These are phyloP conservation scores for Cercospora sp. DNA, from an alignment of 2,329 filamentous ascomycete genomes.

Conservation along the genomic window DNA sequence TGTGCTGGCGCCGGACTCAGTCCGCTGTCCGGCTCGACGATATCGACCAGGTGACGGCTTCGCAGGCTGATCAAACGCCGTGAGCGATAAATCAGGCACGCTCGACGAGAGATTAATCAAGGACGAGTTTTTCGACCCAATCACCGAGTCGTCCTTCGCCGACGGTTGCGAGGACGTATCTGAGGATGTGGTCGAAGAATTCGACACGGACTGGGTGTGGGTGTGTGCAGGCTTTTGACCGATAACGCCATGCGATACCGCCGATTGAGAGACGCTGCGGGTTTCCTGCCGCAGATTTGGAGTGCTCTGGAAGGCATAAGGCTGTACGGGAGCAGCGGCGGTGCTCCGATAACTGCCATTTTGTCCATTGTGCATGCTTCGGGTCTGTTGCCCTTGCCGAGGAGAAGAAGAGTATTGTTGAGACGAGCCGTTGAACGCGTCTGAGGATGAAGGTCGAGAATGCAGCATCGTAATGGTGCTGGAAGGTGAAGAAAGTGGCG, in stretches of 20 bases:
- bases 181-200: conserved; percentile 55
- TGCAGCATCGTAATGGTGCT: conserved; percentile 54
- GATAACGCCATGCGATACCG: conserved; percentile 32
- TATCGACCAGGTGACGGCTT: conserved; percentile 83
- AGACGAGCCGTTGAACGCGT: conserved; percentile 48
- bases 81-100: conserved; percentile 58
- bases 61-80: conserved; percentile 54
- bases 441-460: conserved; percentile 46
- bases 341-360: conserved; percentile 46
- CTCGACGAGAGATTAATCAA: conserved; percentile 53
- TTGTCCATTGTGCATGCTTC: conserved; percentile 47
- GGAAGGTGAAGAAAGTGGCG: conserved; percentile 50
- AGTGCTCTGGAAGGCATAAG: conserved; percentile 53
- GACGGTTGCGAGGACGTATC: conserved; percentile 41
- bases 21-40: conserved; percentile 61
- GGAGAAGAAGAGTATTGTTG: conserved; percentile 41
- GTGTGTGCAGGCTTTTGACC: conserved; percentile 41
- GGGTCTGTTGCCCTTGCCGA: conserved; percentile 45
- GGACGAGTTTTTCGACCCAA: conserved; percentile 37
- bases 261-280: conserved; percentile 57
- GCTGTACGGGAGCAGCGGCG: conserved; percentile 49
- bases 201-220: conserved; percentile 42
- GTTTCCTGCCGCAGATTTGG: conserved; percentile 60
- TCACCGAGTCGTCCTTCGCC: conserved; percentile 40
- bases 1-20: conserved; percentile 51